Evolutionary conservation across 495 filamentous ascomycete genomes (phyloP), one percentile per base, ranked within the genome.

Genomic region (Baudoinia panamericana): DNA sequence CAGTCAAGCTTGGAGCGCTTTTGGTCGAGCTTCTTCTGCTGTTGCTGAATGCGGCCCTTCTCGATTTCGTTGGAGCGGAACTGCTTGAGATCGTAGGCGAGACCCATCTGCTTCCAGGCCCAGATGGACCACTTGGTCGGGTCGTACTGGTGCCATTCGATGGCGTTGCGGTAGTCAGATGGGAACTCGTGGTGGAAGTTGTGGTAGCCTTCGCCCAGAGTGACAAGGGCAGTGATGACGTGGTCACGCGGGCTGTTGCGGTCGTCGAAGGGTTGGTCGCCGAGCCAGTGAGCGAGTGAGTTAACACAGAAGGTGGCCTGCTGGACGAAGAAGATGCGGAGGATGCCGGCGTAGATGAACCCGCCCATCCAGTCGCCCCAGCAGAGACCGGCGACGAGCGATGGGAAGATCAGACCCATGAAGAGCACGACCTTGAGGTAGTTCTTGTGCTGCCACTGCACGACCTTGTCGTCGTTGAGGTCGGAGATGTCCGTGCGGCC

Each of bases 121-220:
- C 82, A 92, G 72, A 97, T 97, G 60, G 64, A 71, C 87, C 88
- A 95, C 71, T 97, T 97, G 62, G 90, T 97, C 16, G 90, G 90
- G 64, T 97, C 90, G 56, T 97, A 97, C 69, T 97, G 90, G 69
- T 81, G 82, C 84, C 86, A 95, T 57, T 94, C 70, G 49, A 97
- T 92, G 37, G 88, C 90, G 62, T 97, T 97, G 59, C 90, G 84
- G 80, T 94, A 95, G 63, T 97, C 90, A 11, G 84, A 92, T 38
- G 90, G 90, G 68, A 97, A 97, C 59, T 97, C 90, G 72, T 97
- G 90, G 70, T 97, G 90, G 77, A 97, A 97, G 70, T 93, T 94
- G 73, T 96, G 87, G 69, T 97, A 97, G 36, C 90, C 90, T 63
- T 97, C 90, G 35, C 90, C 90, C 21, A 97, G 84, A 32, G 90